Base-by-base conservation (phyloP, 23 red algal genomes). In the Cyanidioschyzon merolae region DNA sequence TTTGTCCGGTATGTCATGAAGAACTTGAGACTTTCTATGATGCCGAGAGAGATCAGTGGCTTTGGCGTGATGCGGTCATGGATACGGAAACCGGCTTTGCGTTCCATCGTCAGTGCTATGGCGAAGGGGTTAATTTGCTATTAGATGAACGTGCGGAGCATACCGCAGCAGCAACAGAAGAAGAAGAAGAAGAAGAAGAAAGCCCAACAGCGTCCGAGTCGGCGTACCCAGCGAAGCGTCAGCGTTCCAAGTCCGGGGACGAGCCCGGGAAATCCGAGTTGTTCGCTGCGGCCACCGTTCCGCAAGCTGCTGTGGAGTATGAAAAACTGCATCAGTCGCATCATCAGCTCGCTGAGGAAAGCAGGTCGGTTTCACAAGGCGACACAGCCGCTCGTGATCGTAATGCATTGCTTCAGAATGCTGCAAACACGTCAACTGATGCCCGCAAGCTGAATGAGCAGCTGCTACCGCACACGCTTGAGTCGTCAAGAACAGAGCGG, bases 1-100 rank as follows among this genome's bases (percentile, higher is more conserved):
- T 71, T 7, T 71, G 63, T 71, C 63, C 63, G 63, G 29, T 71
- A 35, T 71, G 63, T 27, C 63, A 35, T 71, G 63, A 71, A 27
- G 63, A 71, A 27, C 30, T 71, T 15, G 63, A 71, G 29, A 71
- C n/a, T 27, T 71, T 32, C 63, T 71, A 32, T 27, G 63, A 71
- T 32, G n/a, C 21, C 16, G n/a, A 35, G n/a, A 7, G 30, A 35
- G 32, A 71, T 35, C n/a, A 32, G 63, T 71, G 63, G 63, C 7
- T 71, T 7, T 71, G 63, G 63, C 63, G 63, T 35, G 29, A 71
- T 71, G 63, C 63, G 29, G 21, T 71, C n/a, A 25, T 71, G 63
- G 63, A 71, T 32, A 7, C 63, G 32, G 63, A 71, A 35, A 71
- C 63, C 12, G n/a, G 32, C 29, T 12, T 71, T 25, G n/a, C 21